Percentiles rank a stretch among this genome's conserved stretches.
Evolutionary conservation across 1,284 basidiomycete species (phyloP).

Genomic region (Cryptococcus floricola): DNA sequence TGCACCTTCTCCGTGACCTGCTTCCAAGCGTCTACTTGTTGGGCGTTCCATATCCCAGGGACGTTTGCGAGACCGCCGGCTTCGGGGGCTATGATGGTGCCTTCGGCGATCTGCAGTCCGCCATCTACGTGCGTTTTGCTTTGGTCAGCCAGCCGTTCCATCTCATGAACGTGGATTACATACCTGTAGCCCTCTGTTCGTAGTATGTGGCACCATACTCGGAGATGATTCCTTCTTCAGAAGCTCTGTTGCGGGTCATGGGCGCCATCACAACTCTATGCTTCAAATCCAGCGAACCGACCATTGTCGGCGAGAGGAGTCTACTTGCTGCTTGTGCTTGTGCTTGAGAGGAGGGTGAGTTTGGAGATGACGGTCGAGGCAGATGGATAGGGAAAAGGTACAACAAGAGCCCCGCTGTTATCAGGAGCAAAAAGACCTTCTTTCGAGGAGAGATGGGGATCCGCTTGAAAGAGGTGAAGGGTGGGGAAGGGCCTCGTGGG

Average conservation of each 20-base stretch:
- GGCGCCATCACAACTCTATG: slow-evolving; percentile 46
- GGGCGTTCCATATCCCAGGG: slow-evolving; percentile 18
- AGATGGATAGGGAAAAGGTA: no score
- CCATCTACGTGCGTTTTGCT: slow-evolving; percentile 9
- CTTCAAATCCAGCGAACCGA: slow-evolving; percentile 28
- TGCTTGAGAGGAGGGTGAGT: no score
- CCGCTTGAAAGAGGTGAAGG: no score
- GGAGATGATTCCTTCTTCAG: slow-evolving; percentile 17
- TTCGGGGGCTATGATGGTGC: slow-evolving; percentile 17
- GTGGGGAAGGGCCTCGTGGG: no score
- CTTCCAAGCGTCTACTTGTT: slow-evolving; percentile 28
- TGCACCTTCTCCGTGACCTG: slow-evolving; percentile 51
- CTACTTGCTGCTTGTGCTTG: no score
- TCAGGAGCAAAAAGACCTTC: no score
- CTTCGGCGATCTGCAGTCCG: slow-evolving; percentile 39
- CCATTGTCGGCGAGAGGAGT: slow-evolving; percentile 1
- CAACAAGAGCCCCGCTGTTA: no score
- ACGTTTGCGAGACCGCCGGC: slow-evolving; percentile 9
- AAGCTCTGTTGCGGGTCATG: slow-evolving; percentile 37
- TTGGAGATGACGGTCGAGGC: no score
- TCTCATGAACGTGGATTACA: no score
- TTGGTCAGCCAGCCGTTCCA: no score
- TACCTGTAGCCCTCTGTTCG: slow-evolving; percentile 34
- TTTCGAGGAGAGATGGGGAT: no score
- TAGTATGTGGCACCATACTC: slow-evolving; percentile 38